phyloP scores from a whole-genome alignment of 164 flowering plant species.

The Vitis labrusca region DNA sequence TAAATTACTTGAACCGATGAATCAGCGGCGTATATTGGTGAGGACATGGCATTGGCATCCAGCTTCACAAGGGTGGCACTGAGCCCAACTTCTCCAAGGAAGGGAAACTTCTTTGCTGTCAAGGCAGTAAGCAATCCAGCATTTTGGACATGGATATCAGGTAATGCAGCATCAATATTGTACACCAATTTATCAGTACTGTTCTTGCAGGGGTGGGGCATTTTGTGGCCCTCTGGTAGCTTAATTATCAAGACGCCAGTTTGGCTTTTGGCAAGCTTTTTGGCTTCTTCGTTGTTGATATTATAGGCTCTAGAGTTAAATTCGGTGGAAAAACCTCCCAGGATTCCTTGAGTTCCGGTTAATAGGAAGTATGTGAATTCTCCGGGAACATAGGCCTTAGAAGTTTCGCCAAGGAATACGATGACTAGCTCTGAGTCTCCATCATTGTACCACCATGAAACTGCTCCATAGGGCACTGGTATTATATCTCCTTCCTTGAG shows the following conservation, averaged over 20 bases:
- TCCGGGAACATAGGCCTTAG: conserved; percentile 26
- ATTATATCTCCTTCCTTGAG: conserved; percentile 30
- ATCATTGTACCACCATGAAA: conserved; percentile 43
- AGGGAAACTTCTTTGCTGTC: conserved; percentile 13
- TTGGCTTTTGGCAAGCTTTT: conserved; percentile 25
- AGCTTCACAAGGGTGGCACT: conserved; percentile 21
- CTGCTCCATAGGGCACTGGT: conserved; percentile 23
- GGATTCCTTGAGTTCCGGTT: conserved; percentile 20
- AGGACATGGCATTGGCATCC: conserved; percentile 16
- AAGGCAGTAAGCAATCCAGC: conserved; percentile 9
- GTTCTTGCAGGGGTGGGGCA: conserved; percentile 15
- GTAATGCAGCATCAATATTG: conserved; percentile 3
- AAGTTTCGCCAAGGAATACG: conserved; percentile 33
- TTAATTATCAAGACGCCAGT: conserved; percentile 20
- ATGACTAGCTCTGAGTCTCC: conserved; percentile 29
- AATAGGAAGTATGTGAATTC: conserved; percentile 29
- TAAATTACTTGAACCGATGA: conserved; percentile 21
- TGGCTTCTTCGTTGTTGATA: conserved; percentile 9
- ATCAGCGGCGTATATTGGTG: conserved; percentile 20
- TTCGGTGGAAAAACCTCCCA: conserved; percentile 25
- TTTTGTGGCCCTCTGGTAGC: conserved; percentile 9
- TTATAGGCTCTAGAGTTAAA: conserved; percentile 12
- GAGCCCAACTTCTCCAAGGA: conserved; percentile 28
- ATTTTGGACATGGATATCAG: conserved; percentile 11
- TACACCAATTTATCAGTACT: not conserved